phyloP scores from a whole-genome alignment of 2,329 filamentous ascomycete species.

The Exophiala oligosperma region DNA sequence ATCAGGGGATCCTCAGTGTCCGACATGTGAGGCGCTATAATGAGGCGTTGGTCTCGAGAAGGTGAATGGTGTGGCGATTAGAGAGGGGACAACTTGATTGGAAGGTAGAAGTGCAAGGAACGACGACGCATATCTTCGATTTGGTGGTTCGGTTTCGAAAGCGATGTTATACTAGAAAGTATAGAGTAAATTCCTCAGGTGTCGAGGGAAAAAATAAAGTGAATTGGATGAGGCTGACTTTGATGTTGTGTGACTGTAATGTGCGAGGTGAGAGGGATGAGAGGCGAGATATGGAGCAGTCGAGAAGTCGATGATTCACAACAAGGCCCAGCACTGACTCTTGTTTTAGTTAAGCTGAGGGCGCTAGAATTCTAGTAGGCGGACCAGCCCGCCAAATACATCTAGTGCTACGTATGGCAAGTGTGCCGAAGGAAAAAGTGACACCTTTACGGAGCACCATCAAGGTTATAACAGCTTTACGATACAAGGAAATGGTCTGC shows the following conservation, averaged over 20 bases:
- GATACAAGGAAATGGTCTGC: no score
- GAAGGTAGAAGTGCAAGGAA: conserved; percentile 1
- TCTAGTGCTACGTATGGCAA: background rate
- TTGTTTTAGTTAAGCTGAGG: background rate
- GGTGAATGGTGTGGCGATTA: conserved; percentile 14
- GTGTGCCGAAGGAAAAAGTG: background rate
- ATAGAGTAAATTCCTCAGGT: background rate
- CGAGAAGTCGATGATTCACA: conserved; percentile 1
- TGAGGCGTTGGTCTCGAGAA: conserved; percentile 8
- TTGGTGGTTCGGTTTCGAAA: background rate
- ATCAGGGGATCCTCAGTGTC: conserved; percentile 15
- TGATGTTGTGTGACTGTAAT: background rate
- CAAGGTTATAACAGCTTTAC: background rate
- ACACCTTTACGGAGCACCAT: background rate
- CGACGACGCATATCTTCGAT: conserved; percentile 13
- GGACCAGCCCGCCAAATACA: background rate
- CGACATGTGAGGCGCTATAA: conserved; percentile 13
- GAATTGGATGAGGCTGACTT: background rate
- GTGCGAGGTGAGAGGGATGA: background rate
- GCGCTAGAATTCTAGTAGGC: background rate
- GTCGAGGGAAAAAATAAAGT: background rate
- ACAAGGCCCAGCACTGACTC: background rate
- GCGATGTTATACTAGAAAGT: background rate
- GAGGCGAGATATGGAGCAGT: no score
- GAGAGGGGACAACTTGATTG: conserved; percentile 14